Conservation (phyloP, 1,284 basidiomycete genomes). For the Ustilago cynodontis region DNA sequence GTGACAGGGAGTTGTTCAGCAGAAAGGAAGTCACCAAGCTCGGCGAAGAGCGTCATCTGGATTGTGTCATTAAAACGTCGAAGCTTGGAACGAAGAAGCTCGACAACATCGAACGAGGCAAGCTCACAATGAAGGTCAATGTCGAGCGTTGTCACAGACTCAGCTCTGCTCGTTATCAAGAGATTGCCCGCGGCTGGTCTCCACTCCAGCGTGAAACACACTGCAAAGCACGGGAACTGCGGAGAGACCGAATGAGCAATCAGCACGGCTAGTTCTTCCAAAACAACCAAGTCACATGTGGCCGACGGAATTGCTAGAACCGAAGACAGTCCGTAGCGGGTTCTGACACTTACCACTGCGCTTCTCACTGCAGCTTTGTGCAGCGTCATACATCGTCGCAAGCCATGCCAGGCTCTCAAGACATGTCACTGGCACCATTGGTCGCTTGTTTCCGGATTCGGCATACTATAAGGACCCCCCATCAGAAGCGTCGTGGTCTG, state of each 20-base stretch:
- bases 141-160: not conserved
- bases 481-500: no score
- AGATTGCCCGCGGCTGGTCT: not conserved
- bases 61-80: no score
- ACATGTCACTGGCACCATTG: not conserved
- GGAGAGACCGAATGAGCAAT: conserved; percentile 1
- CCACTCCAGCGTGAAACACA: not conserved
- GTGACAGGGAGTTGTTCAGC: no score
- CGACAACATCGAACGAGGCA: not conserved
- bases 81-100: not conserved
- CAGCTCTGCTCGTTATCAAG: not conserved
- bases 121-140: not conserved
- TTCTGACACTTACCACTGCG: not conserved
- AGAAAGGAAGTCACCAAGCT: no score
- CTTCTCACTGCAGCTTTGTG: not conserved
- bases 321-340: not conserved
- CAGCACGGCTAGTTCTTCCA: not conserved
- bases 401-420: not conserved
- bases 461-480: not conserved
- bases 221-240: conserved; percentile 6
- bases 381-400: not conserved
- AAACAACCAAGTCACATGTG: not conserved
- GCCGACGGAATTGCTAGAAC: conserved; percentile 1
- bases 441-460: not conserved
- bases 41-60: no score